These are phyloP conservation scores for Saturnispora saitoi DNA, from an alignment of 805 yeast genomes.

Conservation along the genomic window DNA sequence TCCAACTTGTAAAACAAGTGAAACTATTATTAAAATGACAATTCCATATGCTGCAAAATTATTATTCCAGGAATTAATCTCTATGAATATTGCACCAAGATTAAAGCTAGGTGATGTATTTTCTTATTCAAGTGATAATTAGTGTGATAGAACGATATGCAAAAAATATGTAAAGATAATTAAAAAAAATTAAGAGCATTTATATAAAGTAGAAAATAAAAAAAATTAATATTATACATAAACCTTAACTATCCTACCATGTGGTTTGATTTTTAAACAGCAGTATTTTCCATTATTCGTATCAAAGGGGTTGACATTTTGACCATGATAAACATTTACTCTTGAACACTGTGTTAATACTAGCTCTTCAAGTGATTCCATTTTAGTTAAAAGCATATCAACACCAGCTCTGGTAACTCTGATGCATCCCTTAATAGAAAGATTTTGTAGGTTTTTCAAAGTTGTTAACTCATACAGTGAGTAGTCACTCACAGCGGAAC, in stretches of 20 bases:
- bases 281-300: slow-evolving; percentile 44
- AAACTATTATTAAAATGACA: slow-evolving; percentile 82
- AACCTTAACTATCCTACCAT: slow-evolving; percentile 49
- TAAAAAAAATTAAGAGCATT: neutral
- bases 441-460: slow-evolving; percentile 37
- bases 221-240: slow-evolving; percentile 31
- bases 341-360: slow-evolving; percentile 68
- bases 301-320: slow-evolving; percentile 47
- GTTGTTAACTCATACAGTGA: slow-evolving; percentile 55
- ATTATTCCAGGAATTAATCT: slow-evolving; percentile 89
- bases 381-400: slow-evolving; percentile 54
- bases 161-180: neutral
- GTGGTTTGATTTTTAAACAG: slow-evolving; percentile 41
- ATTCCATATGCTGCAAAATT: slow-evolving; percentile 98
- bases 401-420: slow-evolving; percentile 73
- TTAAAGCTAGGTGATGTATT: slow-evolving; percentile 83
- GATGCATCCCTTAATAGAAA: slow-evolving; percentile 60
- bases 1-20: slow-evolving; percentile 87
- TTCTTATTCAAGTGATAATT: slow-evolving; percentile 19
- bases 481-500: slow-evolving; percentile 70
- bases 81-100: slow-evolving; percentile 99
- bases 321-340: slow-evolving; percentile 54
- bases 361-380: slow-evolving; percentile 41
- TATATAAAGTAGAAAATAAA: neutral
- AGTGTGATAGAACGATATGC: neutral